Conservation (phyloP, 768 basidiomycete species). For the Gyrodon lividus region DNA sequence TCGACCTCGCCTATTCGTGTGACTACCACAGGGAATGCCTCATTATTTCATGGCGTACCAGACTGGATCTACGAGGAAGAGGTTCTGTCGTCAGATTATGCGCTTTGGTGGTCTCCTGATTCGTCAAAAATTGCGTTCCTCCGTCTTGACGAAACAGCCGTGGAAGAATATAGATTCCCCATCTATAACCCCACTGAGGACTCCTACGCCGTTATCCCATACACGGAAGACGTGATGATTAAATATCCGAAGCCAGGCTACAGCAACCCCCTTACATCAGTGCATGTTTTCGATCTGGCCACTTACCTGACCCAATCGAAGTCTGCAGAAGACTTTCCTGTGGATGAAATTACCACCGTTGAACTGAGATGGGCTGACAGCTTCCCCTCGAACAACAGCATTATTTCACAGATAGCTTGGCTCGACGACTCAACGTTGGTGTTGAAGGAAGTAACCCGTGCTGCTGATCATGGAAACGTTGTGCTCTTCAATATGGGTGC, state of each 20-base stretch:
- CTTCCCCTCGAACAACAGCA: conserved; percentile 56
- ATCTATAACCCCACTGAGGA: conserved; percentile 87
- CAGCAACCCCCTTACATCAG: conserved; percentile 80
- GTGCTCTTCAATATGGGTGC: conserved; percentile 65
- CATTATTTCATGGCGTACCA: conserved; percentile 90
- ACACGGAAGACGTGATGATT: conserved; percentile 62
- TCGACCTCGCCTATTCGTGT: conserved; percentile 61
- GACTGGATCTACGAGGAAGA: conserved; percentile 99
- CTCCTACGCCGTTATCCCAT: conserved; percentile 70
- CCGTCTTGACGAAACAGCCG: conserved; percentile 81
- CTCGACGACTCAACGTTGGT: conserved; percentile 71
- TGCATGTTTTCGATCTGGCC: conserved; percentile 79
- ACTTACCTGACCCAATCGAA: conserved; percentile 43
- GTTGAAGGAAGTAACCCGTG: conserved; percentile 84
- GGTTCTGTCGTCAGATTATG: conserved; percentile 67
- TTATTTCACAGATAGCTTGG: conserved; percentile 87
- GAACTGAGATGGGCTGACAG: conserved; percentile 68
- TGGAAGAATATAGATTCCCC: conserved; percentile 84
- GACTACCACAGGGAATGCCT: conserved; percentile 76
- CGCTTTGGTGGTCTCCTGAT: conserved; percentile 89
- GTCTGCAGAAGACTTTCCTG: conserved; percentile 29
- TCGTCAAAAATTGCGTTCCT: conserved; percentile 71
- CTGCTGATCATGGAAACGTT: conserved; percentile 77
- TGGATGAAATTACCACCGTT: conserved; percentile 47
- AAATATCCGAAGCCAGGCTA: conserved; percentile 90